Base-by-base conservation (phyloP, 78 protist species). In the Cavenderia fasciculata region DNA sequence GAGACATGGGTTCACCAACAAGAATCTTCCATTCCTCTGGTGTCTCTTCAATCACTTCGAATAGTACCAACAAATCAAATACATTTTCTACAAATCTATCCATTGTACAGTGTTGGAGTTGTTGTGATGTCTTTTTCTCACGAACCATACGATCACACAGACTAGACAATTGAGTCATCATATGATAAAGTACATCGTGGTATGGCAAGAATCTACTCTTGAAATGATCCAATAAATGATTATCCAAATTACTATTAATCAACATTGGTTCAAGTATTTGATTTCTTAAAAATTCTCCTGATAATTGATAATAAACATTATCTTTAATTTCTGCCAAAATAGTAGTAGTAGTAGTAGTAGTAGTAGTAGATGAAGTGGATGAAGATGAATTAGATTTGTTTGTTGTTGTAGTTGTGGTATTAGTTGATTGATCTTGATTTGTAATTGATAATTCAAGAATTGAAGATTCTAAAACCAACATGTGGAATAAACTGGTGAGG, bases 1-100 rank as follows among this genome's bases (percentile, higher is more conserved):
- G 10, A 21, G 40, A 21, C n/a, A 34, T 25, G 36, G 88, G 77
- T 25, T 52, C 47, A 44, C 88, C 88, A 27, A 79, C 88, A 31
- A 52, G 41, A 49, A 79, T 66, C 34, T 46, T 44, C 88, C 88
- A 79, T 27, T 33, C 72, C 4, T 34, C 86, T 25, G 86, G 86
- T 41, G 40, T 56, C 8, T 74, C 84, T 3, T 44, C 43, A 10
- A 66, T 18, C 51, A 73, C 66, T 40, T 79, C 88, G 25, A 66
- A 79, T 5, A 44, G 29, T 2, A 61, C 43, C 12, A 79, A 10
- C 56, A 79, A 46, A 79, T 79, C 88, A 25, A 79, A 79, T 21
- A 79, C 21, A 21, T 79, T 79, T 36, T 79, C 88, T 12, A 66
- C 68, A 40, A 49, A 79, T 36, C 33, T 63, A n/a, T 27, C 4